Percentiles rank a stretch among this genome's conserved stretches.
phyloP scores from a whole-genome alignment of 768 basidiomycete genomes.

The Pleurotus sapidus region DNA sequence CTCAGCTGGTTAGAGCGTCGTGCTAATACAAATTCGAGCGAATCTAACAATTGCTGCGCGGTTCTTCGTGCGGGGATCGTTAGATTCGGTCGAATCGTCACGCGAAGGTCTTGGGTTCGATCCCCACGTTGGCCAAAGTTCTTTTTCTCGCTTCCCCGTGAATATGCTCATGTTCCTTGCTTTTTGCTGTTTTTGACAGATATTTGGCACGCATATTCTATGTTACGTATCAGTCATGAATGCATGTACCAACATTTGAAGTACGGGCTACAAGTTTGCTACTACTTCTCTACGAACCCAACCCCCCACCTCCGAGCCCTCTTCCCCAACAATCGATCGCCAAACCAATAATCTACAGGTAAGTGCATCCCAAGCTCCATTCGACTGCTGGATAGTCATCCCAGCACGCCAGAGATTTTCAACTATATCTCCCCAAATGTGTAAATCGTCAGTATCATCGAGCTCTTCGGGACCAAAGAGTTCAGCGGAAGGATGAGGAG shows the following conservation, averaged over 20 bases:
- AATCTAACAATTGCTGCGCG: too few species aligned
- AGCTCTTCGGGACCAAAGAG: constrained; percentile 30
- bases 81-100: constrained; percentile 20
- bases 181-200: neutral
- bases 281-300: constrained; percentile 49
- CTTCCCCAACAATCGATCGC: constrained; percentile 42
- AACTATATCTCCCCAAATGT: constrained; percentile 48
- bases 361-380: constrained; percentile 46
- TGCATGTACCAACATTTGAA: neutral
- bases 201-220: neutral
- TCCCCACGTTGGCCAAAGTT: constrained; percentile 67
- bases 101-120: constrained; percentile 83
- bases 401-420: constrained; percentile 55
- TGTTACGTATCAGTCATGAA: too few species aligned
- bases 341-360: constrained; percentile 55
- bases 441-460: constrained; percentile 20
- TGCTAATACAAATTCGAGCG: constrained; percentile 49
- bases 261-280: constrained; percentile 13
- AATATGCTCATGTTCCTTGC: neutral
- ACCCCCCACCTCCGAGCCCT: constrained; percentile 38
- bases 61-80: neutral
- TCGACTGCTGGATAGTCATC: constrained; percentile 35
- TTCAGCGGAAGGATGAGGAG: constrained; percentile 30
- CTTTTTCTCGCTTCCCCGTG: neutral
- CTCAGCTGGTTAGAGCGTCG: constrained; percentile 94